Evolutionary conservation across 164 flowering plant genomes (phyloP), one percentile per base, ranked within the genome.

Genomic region (Stephania japonica): DNA sequence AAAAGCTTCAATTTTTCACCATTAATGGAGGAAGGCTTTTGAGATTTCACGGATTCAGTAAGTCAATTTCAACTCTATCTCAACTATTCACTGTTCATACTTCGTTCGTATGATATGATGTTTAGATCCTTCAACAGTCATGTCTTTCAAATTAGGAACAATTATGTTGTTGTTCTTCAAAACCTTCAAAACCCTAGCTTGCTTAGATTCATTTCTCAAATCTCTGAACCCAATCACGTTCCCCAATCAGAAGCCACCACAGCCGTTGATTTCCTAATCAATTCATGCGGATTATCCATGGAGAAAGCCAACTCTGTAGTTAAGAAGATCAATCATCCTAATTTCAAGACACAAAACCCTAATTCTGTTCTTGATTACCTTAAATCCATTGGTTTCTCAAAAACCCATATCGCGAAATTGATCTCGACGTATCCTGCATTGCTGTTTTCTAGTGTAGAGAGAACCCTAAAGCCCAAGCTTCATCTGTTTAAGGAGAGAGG

Each of bases 351-450:
- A 11, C 16, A 47, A 47, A 47, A 47, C 16, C 13, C 53, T 16
- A 47, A 47, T 47, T 47, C 72, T 24, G 72, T 69, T 13, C 12
- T 49, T 38, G 18, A 5, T 21, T 47, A 41, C 69, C 69, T 67
- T 41, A 41, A 67, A 42, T 14, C 44, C 10, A 42, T 24, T 42
- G 69, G 49, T 67, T 67, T 67, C 8, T 41, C 69, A 4, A 18
- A 67, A 38, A 67, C 70, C 26, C 70, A 42, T 14, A 68, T 68
- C n/a, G 19, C 50, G 43, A 68, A 68, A 19, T 27, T 68, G 21
- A 68, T 68, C 18, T 68, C 53, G 53, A 68, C n/a, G 50, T 21
- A 21, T 13, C 50, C 70, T 13, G 43, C 26, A 23, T 43, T 68
- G 19, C 44, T 70, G 0, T 70, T 50, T 25, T 26, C 64, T 7